Conservation (phyloP, 202 grass and related monocot species). For the Brachypodium distachyon region DNA sequence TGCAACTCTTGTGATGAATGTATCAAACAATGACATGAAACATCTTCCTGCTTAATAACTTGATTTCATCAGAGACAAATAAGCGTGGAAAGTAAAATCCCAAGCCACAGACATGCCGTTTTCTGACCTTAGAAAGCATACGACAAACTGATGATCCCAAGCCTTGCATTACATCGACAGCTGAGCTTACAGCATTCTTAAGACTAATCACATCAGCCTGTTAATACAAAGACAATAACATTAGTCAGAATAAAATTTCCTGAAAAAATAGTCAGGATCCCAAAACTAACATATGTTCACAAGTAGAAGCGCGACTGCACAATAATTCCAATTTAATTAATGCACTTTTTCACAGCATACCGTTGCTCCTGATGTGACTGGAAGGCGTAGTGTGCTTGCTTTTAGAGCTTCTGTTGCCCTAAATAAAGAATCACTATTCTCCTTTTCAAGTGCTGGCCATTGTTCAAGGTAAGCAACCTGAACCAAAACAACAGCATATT, state of each 20-base stretch:
- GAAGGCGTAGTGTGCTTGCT: slow-evolving; percentile 71
- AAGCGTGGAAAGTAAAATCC: neutral
- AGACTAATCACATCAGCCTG: slow-evolving; percentile 67
- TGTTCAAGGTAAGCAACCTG: slow-evolving; percentile 79
- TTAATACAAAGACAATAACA: slow-evolving; percentile 11
- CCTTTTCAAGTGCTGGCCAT: slow-evolving; percentile 56
- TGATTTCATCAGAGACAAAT: neutral
- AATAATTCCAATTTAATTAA: slow-evolving; percentile 7
- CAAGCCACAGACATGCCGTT: neutral
- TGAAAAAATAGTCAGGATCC: neutral
- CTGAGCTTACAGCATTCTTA: slow-evolving; percentile 80
- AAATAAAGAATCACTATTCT: slow-evolving; percentile 55
- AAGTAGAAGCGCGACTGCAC: neutral
- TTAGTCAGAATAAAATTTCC: neutral
- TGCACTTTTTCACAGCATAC: slow-evolving; percentile 32
- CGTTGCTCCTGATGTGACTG: slow-evolving; percentile 66
- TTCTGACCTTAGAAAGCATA: slow-evolving; percentile 76
- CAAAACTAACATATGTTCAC: neutral
- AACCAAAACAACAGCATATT: slow-evolving; percentile 16
- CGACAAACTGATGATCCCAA: slow-evolving; percentile 67
- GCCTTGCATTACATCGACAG: slow-evolving; percentile 87
- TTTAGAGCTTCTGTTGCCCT: slow-evolving; percentile 67
- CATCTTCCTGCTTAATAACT: neutral
- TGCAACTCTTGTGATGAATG: neutral
- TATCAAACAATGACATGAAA: neutral